phyloP scores from a whole-genome alignment of 805 yeast species.

The Wickerhamiella vanderwaltii region DNA sequence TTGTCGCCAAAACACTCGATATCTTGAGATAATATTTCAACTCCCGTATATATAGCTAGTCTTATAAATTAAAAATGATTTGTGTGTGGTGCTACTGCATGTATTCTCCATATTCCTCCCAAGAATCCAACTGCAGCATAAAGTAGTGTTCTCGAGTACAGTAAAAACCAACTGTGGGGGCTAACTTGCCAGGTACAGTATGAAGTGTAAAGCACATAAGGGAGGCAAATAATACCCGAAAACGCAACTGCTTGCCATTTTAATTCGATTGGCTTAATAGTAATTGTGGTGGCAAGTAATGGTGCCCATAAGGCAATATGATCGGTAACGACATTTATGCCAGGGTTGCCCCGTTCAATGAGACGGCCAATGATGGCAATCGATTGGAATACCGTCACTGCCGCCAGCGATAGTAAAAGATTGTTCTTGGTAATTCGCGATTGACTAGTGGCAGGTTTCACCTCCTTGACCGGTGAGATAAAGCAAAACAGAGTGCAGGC shows the following conservation, averaged over 20 bases:
- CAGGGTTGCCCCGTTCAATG: neutral
- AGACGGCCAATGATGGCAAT: neutral
- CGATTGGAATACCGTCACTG: neutral
- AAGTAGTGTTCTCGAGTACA: neutral
- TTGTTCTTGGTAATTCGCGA: neutral
- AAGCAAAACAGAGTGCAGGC: neutral
- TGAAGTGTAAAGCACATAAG: neutral
- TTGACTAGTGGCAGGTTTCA: neutral
- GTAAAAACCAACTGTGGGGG: neutral
- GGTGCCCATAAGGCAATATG: neutral
- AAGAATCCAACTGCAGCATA: neutral
- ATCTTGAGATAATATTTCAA: constrained; percentile 15
- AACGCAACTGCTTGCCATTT: neutral
- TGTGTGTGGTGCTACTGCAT: neutral
- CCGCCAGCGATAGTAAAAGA: neutral
- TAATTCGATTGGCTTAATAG: neutral
- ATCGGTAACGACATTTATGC: neutral
- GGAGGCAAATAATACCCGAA: neutral
- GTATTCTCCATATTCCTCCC: constrained; percentile 3
- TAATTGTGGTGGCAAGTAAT: neutral
- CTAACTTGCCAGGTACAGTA: neutral
- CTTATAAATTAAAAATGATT: neutral
- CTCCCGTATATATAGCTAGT: neutral
- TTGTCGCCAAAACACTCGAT: constrained; percentile 79
- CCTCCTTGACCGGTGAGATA: neutral